A percentile compares a stretch with the other conserved stretches of the same genome.
phyloP scores from a whole-genome alignment of 2,329 filamentous ascomycete species.

The Fusarium miscanthi region DNA sequence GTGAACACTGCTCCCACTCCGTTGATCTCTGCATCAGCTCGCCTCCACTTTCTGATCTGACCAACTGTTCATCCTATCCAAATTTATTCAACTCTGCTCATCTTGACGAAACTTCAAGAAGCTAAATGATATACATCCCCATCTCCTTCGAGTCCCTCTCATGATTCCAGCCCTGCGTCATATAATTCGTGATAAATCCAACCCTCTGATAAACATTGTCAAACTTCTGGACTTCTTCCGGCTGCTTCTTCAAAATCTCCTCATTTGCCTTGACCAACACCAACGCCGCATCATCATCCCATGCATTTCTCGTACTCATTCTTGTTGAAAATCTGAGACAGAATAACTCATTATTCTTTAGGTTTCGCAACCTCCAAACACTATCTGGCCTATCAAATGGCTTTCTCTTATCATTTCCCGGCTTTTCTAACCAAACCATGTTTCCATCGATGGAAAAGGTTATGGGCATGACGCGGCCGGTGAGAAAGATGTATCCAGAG shows the following conservation, averaged over 20 bases:
- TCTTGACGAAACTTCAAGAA: accelerated
- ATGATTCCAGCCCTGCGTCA: conserved; percentile 27
- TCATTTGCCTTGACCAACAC: conserved; percentile 23
- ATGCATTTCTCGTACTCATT: conserved; percentile 7
- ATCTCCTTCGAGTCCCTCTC: conserved; percentile 19
- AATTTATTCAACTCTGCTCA: no score
- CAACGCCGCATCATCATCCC: conserved; percentile 36
- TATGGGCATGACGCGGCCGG: conserved; percentile 20
- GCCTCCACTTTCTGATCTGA: not conserved
- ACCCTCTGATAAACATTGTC: conserved; percentile 32
- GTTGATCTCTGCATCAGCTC: accelerated
- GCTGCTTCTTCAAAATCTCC: conserved; percentile 16
- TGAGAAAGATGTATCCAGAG: conserved; percentile 37
- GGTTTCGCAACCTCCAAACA: conserved; percentile 15
- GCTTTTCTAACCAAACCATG: conserved; percentile 17
- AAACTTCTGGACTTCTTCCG: conserved; percentile 21
- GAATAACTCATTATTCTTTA: conserved; percentile 2
- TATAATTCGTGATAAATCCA: conserved; percentile 31
- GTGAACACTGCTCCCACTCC: not conserved
- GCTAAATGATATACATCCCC: conserved; percentile 31
- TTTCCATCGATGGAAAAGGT: not conserved
- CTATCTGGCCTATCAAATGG: conserved; percentile 31
- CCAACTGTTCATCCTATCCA: no score
- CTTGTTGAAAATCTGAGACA: conserved; percentile 28
- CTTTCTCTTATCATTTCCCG: not conserved